Percentiles rank a stretch among this genome's conserved stretches.
These are phyloP conservation scores for Murraya koenigii DNA, from an alignment of 345 rosid species.

Conservation along the genomic window DNA sequence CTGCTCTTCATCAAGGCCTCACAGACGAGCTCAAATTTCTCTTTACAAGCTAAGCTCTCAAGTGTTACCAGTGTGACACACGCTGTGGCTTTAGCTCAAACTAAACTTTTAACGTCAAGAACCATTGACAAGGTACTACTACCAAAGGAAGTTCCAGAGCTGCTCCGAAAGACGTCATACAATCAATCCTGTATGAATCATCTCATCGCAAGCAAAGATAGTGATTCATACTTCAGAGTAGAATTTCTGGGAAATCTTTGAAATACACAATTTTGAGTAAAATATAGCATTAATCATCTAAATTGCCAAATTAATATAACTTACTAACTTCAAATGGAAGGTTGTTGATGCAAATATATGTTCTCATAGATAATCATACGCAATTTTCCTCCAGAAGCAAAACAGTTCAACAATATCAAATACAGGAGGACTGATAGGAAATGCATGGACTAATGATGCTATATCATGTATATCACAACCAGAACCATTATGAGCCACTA, in stretches of 20 bases:
- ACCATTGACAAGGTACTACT: too few species aligned
- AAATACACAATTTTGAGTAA: neutral
- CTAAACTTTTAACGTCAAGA: too few species aligned
- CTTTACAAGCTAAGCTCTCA: too few species aligned
- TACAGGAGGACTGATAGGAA: neutral
- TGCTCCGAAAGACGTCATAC: too few species aligned
- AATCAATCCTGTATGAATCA: too few species aligned
- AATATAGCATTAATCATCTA: neutral
- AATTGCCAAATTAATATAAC: neutral
- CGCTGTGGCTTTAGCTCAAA: too few species aligned
- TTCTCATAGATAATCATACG: slow-evolving; percentile 9
- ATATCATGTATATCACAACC: slow-evolving; percentile 16
- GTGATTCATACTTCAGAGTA: too few species aligned
- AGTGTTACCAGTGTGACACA: too few species aligned
- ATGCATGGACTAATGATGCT: slow-evolving; percentile 8
- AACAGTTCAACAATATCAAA: slow-evolving; percentile 7
- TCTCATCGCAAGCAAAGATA: too few species aligned
- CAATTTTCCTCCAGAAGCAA: neutral
- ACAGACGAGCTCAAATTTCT: too few species aligned
- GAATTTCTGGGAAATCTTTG: neutral
- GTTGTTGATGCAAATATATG: slow-evolving; percentile 3
- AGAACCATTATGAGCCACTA: slow-evolving; percentile 18
- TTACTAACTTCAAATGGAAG: neutral
- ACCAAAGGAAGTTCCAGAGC: too few species aligned
- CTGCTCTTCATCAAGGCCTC: too few species aligned